These are phyloP conservation scores for Aspergillus affinis DNA, from an alignment of 495 filamentous ascomycete species.

Conservation along the genomic window DNA sequence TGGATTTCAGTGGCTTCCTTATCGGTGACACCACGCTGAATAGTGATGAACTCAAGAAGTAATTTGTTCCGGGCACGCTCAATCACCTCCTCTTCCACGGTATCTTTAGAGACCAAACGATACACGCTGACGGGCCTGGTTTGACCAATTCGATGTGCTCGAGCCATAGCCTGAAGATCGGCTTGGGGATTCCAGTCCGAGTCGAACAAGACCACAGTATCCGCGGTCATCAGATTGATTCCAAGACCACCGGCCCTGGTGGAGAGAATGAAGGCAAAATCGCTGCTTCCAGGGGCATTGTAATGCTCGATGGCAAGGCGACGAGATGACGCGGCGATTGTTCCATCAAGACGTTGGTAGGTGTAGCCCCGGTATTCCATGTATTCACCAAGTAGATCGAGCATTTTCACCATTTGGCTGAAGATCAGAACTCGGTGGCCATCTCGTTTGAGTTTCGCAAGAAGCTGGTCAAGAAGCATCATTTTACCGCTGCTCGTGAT, in stretches of 20 bases:
- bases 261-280: constrained; percentile 95
- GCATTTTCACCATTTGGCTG: constrained; percentile 99
- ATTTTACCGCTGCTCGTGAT: constrained; percentile 98
- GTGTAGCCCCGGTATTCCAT: constrained; percentile 83
- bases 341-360: constrained; percentile 93
- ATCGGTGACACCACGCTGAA: constrained; percentile 94
- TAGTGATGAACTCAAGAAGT: constrained; percentile 96
- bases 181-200: constrained; percentile 99
- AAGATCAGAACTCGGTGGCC: constrained; percentile 96
- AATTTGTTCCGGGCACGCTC: constrained; percentile 96
- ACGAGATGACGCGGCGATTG: constrained; percentile 79
- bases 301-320: constrained; percentile 96
- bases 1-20: constrained; percentile 72
- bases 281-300: constrained; percentile 88
- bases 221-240: constrained; percentile 98
- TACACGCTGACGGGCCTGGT: constrained; percentile 95
- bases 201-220: constrained; percentile 97
- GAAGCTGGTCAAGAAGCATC: constrained; percentile 93
- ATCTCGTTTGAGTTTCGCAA: constrained; percentile 86
- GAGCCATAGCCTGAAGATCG: constrained; percentile 96
- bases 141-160: constrained; percentile 96
- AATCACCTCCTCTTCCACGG: constrained; percentile 95
- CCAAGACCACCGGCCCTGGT: constrained; percentile 94
- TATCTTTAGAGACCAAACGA: constrained; percentile 93
- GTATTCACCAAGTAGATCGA: constrained; percentile 94